phyloP scores from a whole-genome alignment of 306 rosid genomes.

The Prosopis cineraria region DNA sequence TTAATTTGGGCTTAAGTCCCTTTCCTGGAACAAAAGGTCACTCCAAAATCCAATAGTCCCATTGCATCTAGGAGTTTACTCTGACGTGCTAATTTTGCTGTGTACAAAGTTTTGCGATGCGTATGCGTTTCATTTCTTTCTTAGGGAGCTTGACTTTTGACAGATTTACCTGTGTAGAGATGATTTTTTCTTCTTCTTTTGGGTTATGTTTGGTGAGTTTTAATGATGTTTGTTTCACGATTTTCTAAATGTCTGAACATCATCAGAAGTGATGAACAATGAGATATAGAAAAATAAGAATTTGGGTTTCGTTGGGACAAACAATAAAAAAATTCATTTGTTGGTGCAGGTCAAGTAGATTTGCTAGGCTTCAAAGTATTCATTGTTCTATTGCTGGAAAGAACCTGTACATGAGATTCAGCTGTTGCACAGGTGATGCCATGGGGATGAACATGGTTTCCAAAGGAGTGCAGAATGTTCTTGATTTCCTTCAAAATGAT shows the following conservation, averaged over 20 bases:
- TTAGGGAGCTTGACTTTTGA: slow-evolving; percentile 17
- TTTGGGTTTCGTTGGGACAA: not conserved
- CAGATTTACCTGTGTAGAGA: not conserved
- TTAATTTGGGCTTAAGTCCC: not conserved
- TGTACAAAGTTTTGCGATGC: not conserved
- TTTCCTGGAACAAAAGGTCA: not conserved
- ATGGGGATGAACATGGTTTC: slow-evolving; percentile 99
- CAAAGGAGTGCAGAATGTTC: slow-evolving; percentile 85
- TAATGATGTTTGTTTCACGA: not conserved
- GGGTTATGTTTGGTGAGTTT: not conserved
- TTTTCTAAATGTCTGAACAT: not conserved
- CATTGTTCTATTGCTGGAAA: slow-evolving; percentile 73
- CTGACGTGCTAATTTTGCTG: not conserved
- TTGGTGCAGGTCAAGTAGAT: slow-evolving; percentile 76
- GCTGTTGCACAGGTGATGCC: slow-evolving; percentile 87
- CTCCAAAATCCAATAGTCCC: not conserved
- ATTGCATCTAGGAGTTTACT: not conserved
- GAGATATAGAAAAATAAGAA: not conserved
- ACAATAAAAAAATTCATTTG: not conserved
- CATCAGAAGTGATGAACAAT: not conserved
- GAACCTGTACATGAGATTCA: slow-evolving; percentile 75
- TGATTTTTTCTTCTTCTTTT: not conserved
- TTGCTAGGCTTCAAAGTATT: slow-evolving; percentile 63
- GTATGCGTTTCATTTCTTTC: not conserved
- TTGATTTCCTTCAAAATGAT: slow-evolving; percentile 63